Evolutionary conservation across 768 basidiomycete genomes (phyloP).

Genomic region (Collybia nuda): DNA sequence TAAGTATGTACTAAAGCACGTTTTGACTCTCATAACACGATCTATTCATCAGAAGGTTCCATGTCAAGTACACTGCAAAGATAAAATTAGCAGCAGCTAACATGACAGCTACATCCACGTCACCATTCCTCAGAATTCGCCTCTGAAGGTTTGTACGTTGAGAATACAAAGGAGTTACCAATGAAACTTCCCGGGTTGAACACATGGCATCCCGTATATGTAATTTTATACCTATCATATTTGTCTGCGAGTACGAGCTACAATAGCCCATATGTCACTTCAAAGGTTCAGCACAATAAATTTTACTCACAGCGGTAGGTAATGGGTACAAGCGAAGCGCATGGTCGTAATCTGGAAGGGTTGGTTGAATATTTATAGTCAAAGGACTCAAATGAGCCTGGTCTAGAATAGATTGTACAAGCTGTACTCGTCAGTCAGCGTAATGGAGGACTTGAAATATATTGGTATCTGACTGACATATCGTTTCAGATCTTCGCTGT

Average conservation of each 20-base stretch:
- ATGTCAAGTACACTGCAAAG: constrained; percentile 35
- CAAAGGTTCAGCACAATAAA: no score
- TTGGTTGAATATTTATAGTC: constrained; percentile 81
- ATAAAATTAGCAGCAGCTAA: constrained; percentile 1
- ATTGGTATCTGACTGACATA: constrained; percentile 61
- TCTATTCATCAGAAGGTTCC: constrained; percentile 32
- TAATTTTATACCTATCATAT: constrained; percentile 94
- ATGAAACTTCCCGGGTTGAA: constrained; percentile 97
- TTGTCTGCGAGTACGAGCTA: constrained; percentile 94
- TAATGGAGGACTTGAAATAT: background rate
- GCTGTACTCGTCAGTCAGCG: constrained; percentile 39
- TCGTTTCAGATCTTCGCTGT: constrained; percentile 81
- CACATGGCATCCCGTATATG: constrained; percentile 97
- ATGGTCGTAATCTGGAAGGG: constrained; percentile 89
- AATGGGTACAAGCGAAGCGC: constrained; percentile 90
- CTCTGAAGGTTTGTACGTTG: constrained; percentile 86
- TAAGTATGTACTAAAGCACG: no score
- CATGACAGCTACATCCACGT: constrained; percentile 8
- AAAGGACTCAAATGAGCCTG: constrained; percentile 94
- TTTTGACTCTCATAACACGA: no score
- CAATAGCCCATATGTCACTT: background rate
- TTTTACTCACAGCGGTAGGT: constrained; percentile 76
- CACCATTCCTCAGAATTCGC: constrained; percentile 86
- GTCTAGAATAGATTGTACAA: constrained; percentile 95
- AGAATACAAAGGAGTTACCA: constrained; percentile 80